A percentile compares a stretch with the other conserved stretches of the same genome.
Evolutionary conservation across 2,329 filamentous ascomycete species (phyloP).

Genomic region (Elsinoe necatrix): DNA sequence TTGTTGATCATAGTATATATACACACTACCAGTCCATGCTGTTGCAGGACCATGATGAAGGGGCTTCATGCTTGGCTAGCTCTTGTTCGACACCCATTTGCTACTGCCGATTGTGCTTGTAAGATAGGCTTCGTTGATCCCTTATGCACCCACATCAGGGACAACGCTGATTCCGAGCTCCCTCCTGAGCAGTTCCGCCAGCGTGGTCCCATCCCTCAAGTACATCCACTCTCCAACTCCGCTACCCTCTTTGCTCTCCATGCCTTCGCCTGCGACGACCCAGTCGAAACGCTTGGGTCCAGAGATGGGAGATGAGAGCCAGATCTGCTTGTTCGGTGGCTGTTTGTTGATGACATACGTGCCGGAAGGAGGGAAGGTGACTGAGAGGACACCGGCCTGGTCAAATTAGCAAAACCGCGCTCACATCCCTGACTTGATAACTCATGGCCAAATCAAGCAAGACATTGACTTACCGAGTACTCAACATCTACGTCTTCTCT

Average conservation of each 20-base stretch:
- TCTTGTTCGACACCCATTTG: too few relatives aligned
- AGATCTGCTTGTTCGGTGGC: constrained; percentile 93
- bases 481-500: constrained; percentile 76
- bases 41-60: neutral
- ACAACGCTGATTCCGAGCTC: constrained; percentile 64
- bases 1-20: neutral
- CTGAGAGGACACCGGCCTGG: constrained; percentile 76
- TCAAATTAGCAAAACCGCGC: constrained; percentile 1
- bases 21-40: neutral
- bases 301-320: constrained; percentile 83
- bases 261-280: constrained; percentile 63
- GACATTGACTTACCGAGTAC: constrained; percentile 57
- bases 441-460: too few relatives aligned
- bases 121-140: neutral
- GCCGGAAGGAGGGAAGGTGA: constrained; percentile 60
- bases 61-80: too few relatives aligned
- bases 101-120: neutral
- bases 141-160: constrained; percentile 19
- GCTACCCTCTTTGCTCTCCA: constrained; percentile 71
- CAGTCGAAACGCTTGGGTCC: constrained; percentile 94
- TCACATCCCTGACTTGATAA: neutral
- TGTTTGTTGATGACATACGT: constrained; percentile 98
- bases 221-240: constrained; percentile 77
- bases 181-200: constrained; percentile 62
- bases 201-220: constrained; percentile 66